A percentile compares a stretch with the other conserved stretches of the same genome.
Conservation (phyloP, 805 yeast genomes). For the Blastobotrys attinorum region DNA sequence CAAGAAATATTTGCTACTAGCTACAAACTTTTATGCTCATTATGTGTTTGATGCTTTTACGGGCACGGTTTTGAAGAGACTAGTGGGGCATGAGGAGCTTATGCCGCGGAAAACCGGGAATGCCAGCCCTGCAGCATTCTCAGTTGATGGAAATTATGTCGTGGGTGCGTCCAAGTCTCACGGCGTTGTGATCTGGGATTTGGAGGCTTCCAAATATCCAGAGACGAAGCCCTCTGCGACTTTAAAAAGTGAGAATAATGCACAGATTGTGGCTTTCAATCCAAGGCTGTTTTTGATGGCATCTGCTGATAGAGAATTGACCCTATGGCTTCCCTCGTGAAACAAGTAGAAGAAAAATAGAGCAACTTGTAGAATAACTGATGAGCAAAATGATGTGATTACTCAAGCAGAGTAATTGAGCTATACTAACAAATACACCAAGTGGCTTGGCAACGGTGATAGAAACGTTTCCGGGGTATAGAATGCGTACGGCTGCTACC, state of each 20-base stretch:
- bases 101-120: slow-evolving; percentile 38
- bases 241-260: slow-evolving; percentile 16
- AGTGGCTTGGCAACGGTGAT: no score
- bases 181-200: slow-evolving; percentile 46
- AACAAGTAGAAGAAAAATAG: no score
- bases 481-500: no score
- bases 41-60: slow-evolving; percentile 62
- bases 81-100: slow-evolving; percentile 43
- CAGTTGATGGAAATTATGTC: slow-evolving; percentile 61
- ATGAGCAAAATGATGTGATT: background rate
- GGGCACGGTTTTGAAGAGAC: slow-evolving; percentile 42
- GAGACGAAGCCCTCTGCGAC: slow-evolving; percentile 20
- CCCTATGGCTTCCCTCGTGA: slow-evolving; percentile 38
- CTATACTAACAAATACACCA: no score
- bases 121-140: slow-evolving; percentile 49
- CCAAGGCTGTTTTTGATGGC: slow-evolving; percentile 56
- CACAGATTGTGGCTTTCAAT: slow-evolving; percentile 50
- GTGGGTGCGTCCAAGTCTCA: slow-evolving; percentile 55
- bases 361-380: slow-evolving; percentile 2
- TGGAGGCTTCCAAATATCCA: slow-evolving; percentile 13
- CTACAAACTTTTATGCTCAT: slow-evolving; percentile 49
- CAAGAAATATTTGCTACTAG: slow-evolving; percentile 56
- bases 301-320: slow-evolving; percentile 50
- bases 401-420: no score
- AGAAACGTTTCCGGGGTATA: no score